Base-by-base conservation (phyloP, 2,329 filamentous ascomycete genomes). In the Zasmidium cellare region DNA sequence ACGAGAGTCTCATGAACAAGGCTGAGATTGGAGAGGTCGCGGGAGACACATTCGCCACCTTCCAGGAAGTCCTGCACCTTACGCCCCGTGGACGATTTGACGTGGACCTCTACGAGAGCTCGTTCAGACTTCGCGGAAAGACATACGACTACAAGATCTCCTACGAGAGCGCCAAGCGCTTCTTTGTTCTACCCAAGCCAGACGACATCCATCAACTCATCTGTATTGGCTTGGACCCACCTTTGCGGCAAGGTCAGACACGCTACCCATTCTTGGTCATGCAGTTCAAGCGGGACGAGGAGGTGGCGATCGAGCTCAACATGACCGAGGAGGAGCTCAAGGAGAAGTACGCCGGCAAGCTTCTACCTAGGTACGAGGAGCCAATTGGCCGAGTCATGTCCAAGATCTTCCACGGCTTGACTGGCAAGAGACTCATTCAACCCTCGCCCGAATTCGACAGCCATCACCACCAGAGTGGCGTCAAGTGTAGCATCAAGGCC, bases 121-220 rank as follows among this genome's bases (percentile, higher is more conserved):
- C 94, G 1, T 97, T 99, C 84, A 89, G 94, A 62, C 84, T 99
- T 61, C 93, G 94, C 65, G 94, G 94, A 71, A 99, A 99, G 80
- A 99, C 94, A 22, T 99, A 99, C 81, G 96, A 99, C 80, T 99
- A 99, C 86, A 99, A 99, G 84, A 97, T 99, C 65, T 92, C 97
- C 75, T 99, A 97, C 77, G 91, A 97, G 57, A 87, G 88, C 51
- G 92, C 97, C 78, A 99, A 99, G 82, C 97, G 97, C 75, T 97
- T 97, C 74, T 97, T 99, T 87, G 85, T 97, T 25, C 86, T 99
- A 5, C 94, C 94, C 49, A 99, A 99, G 79, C 94, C 94, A n/a
- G 94, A 99, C 74, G 94, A 99, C 66, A 86, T 94, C 68, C 94
- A 99, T 74, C 92, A 90, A 65, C 89, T 99, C 80, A 91, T 99